A percentile compares a stretch with the other conserved stretches of the same genome.
These are phyloP conservation scores for Glaciozyma antarctica DNA, from an alignment of 768 basidiomycete species.

Conservation along the genomic window DNA sequence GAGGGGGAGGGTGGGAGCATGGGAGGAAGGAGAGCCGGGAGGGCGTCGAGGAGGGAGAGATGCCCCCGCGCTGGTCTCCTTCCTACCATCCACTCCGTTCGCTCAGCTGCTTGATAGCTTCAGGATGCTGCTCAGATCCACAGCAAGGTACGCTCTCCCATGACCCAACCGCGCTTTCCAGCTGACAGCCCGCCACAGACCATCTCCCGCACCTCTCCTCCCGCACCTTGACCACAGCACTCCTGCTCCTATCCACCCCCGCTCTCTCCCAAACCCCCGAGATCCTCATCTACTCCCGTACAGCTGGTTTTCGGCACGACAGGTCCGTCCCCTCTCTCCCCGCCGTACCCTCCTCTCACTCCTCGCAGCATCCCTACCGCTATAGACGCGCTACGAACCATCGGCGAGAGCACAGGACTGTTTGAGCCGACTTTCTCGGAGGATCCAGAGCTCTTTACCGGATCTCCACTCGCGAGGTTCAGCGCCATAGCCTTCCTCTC, in stretches of 20 bases:
- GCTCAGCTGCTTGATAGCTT: too few relatives aligned
- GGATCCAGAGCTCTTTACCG: conserved; percentile 38
- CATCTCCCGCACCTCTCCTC: too few relatives aligned
- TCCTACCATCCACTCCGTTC: too few relatives aligned
- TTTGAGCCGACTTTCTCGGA: conserved; percentile 39
- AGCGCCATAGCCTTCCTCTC: conserved; percentile 40
- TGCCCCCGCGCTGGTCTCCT: neutral
- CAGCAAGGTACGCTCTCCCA: too few relatives aligned
- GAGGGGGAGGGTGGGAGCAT: neutral
- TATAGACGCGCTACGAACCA: conserved; percentile 35
- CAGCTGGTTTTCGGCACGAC: conserved; percentile 41
- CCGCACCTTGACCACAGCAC: too few relatives aligned
- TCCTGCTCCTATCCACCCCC: neutral
- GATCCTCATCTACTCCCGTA: conserved; percentile 38
- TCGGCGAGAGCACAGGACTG: conserved; percentile 25
- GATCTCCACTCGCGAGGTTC: conserved; percentile 32
- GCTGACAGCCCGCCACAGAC: too few relatives aligned
- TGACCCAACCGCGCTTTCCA: too few relatives aligned
- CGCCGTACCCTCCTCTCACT: neutral
- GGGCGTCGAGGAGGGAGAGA: too few relatives aligned
- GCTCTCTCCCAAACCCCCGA: neutral
- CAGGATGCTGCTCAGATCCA: too few relatives aligned
- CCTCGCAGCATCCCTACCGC: conserved; percentile 38
- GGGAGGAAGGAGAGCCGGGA: neutral
- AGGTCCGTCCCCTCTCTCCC: conserved; percentile 6